phyloP scores from a whole-genome alignment of 768 basidiomycete species.

The Ramaria rubella region DNA sequence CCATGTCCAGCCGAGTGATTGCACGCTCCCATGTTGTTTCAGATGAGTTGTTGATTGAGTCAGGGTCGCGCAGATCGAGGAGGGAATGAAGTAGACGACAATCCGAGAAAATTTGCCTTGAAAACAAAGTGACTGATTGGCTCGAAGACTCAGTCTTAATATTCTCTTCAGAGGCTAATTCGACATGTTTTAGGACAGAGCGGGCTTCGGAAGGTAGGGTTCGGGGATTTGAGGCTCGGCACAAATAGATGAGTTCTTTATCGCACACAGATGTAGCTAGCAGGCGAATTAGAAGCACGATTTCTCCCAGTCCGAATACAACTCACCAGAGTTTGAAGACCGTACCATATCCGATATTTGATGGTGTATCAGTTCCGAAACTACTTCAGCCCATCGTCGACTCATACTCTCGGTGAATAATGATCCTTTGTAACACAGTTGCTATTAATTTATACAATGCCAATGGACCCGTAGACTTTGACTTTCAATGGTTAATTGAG shows the following conservation, averaged over 20 bases:
- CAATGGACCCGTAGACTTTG: no score
- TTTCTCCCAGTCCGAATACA: neutral
- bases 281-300: neutral
- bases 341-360: neutral
- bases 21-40: slow-evolving; percentile 30
- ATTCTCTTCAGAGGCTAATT: neutral
- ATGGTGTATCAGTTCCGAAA: neutral
- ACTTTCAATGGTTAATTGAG: no score
- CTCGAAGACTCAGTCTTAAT: neutral
- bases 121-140: neutral
- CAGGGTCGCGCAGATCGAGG: slow-evolving; percentile 20
- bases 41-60: slow-evolving; percentile 5
- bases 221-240: neutral
- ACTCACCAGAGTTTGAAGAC: neutral
- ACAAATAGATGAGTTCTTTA: neutral
- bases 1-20: slow-evolving; percentile 64
- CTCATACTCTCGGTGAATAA: neutral
- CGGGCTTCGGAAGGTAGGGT: neutral
- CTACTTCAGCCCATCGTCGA: neutral
- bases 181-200: neutral
- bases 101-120: slow-evolving; percentile 71
- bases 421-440: no score
- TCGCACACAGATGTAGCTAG: neutral
- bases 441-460: no score
- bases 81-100: slow-evolving; percentile 54